phyloP scores from a whole-genome alignment of 2,329 filamentous ascomycete genomes.

The Zymoseptoria tritici region DNA sequence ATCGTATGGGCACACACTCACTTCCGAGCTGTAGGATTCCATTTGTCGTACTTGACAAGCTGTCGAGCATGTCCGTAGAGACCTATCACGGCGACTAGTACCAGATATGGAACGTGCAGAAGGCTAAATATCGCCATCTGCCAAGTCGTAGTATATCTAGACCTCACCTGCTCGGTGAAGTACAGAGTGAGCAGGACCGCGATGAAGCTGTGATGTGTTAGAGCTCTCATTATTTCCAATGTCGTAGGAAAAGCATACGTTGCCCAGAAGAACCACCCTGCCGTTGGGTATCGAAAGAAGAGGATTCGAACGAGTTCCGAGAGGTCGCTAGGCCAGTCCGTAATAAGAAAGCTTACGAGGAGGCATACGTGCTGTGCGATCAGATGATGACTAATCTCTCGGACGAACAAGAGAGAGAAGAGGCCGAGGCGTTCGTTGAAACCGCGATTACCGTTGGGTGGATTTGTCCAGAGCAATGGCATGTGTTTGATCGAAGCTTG shows the following conservation, averaged over 20 bases:
- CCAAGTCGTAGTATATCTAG: slow-evolving; percentile 38
- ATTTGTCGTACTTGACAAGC: slow-evolving; percentile 39
- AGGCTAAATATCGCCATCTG: slow-evolving; percentile 39
- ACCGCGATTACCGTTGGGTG: slow-evolving; percentile 31
- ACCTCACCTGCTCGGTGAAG: slow-evolving; percentile 41
- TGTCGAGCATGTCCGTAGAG: slow-evolving; percentile 43
- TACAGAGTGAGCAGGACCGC: slow-evolving; percentile 40
- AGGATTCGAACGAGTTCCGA: slow-evolving; percentile 34
- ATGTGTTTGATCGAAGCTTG: slow-evolving; percentile 41
- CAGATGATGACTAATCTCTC: slow-evolving; percentile 43
- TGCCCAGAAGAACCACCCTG: slow-evolving; percentile 37
- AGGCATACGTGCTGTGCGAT: slow-evolving; percentile 44
- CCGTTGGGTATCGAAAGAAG: slow-evolving; percentile 44
- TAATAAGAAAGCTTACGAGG: slow-evolving; percentile 40
- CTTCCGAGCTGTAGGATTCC: slow-evolving; percentile 41
- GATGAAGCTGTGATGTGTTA: slow-evolving; percentile 24
- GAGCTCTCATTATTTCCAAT: neutral
- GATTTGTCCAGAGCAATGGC: slow-evolving; percentile 37
- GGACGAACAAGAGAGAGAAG: slow-evolving; percentile 39
- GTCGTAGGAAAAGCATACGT: slow-evolving; percentile 6
- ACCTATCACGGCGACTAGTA: slow-evolving; percentile 40
- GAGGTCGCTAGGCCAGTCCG: slow-evolving; percentile 36
- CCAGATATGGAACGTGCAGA: slow-evolving; percentile 38
- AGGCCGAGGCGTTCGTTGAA: slow-evolving; percentile 38
- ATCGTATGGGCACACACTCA: no score